Evolutionary conservation across 2,329 filamentous ascomycete genomes (phyloP).

Genomic region (Cercospora sojina): DNA sequence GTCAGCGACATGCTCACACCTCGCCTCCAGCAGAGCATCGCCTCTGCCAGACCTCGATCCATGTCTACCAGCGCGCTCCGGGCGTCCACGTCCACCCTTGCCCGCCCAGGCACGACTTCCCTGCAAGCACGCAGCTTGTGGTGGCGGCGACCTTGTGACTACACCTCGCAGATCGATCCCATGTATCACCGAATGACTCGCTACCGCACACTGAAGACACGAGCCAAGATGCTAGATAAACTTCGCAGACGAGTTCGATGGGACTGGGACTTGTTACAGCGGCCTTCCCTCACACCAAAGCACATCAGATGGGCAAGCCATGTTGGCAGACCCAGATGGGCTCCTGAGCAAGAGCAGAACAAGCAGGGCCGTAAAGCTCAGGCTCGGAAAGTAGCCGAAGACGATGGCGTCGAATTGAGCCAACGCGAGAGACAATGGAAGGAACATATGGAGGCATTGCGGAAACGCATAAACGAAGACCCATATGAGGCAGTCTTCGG

Average conservation of each 20-base stretch:
- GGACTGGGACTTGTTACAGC: constrained; percentile 33
- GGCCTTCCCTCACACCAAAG: constrained; percentile 32
- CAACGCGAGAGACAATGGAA: constrained; percentile 37
- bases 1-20: constrained; percentile 30
- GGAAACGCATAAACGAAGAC: constrained; percentile 41
- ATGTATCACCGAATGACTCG: constrained; percentile 33
- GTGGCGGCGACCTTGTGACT: constrained; percentile 31
- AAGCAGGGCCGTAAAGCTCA: constrained; percentile 20
- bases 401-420: constrained; percentile 33
- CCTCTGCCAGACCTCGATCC: constrained; percentile 18
- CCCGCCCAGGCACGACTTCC: constrained; percentile 16
- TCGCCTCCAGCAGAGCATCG: constrained; percentile 28
- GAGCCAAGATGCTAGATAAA: constrained; percentile 36
- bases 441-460: constrained; percentile 37
- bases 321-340: constrained; percentile 27
- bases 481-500: constrained; percentile 48
- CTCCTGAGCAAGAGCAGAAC: constrained; percentile 20
- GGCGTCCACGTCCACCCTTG: constrained; percentile 20
- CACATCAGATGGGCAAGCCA: constrained; percentile 35
- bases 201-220: constrained; percentile 34
- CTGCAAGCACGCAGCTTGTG: constrained; percentile 30
- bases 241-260: constrained; percentile 34
- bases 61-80: constrained; percentile 21
- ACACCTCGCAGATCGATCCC: constrained; percentile 36
- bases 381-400: constrained; percentile 16